Conservation (phyloP, 805 yeast species). For the Ogataea paraovalis region DNA sequence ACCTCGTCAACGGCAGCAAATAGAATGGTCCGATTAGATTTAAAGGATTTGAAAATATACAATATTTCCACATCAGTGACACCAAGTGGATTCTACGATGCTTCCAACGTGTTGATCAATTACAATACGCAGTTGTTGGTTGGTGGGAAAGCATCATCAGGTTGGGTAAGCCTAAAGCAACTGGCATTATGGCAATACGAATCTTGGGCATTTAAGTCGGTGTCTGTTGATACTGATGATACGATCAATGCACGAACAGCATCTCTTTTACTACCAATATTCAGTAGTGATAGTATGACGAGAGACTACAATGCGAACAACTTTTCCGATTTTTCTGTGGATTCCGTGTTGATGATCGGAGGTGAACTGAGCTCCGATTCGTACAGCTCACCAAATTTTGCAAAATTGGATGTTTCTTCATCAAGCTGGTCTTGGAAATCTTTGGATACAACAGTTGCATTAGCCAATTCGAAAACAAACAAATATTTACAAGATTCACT, state of each 20-base stretch:
- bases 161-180: constrained; percentile 73
- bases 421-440: constrained; percentile 43
- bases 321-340: constrained; percentile 32
- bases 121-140: constrained; percentile 49
- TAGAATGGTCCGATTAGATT: constrained; percentile 43
- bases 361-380: constrained; percentile 43
- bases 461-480: constrained; percentile 22
- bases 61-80: constrained; percentile 45
- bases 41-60: constrained; percentile 30
- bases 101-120: constrained; percentile 39
- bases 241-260: constrained; percentile 49
- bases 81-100: constrained; percentile 55
- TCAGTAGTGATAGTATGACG: constrained; percentile 28
- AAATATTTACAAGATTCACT: constrained; percentile 20
- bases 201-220: constrained; percentile 60
- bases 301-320: constrained; percentile 21
- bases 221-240: constrained; percentile 29
- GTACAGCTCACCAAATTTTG: constrained; percentile 40
- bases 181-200: constrained; percentile 68
- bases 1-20: constrained; percentile 29
- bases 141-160: constrained; percentile 60
- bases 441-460: constrained; percentile 23
- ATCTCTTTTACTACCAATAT: constrained; percentile 54
- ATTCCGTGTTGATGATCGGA: constrained; percentile 53
- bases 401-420: constrained; percentile 35